These are phyloP conservation scores for Penicillium ucsense DNA, from an alignment of 495 filamentous ascomycete genomes.

Conservation along the genomic window DNA sequence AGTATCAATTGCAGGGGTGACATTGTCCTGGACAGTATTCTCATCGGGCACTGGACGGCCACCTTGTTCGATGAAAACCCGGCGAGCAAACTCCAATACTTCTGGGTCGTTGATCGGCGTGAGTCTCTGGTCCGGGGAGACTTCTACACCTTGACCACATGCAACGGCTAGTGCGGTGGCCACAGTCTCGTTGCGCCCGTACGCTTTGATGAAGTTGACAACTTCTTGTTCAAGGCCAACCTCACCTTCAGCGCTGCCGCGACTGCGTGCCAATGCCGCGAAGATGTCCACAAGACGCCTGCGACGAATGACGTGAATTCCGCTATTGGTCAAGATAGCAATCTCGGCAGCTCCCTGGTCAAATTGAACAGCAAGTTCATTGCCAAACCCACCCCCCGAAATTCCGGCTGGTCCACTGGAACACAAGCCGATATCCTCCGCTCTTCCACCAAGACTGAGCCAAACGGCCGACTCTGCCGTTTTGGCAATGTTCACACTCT, in stretches of 20 bases:
- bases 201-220: constrained; percentile 68
- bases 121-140: constrained; percentile 59
- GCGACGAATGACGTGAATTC: constrained; percentile 74
- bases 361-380: constrained; percentile 90
- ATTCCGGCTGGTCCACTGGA: constrained; percentile 62
- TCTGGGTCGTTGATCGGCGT: constrained; percentile 66
- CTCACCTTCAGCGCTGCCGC: constrained; percentile 64
- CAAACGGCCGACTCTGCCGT: constrained; percentile 64
- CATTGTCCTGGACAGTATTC: constrained; percentile 55
- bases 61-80: constrained; percentile 81
- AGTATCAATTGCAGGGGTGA: constrained; percentile 54
- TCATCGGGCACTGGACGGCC: constrained; percentile 72
- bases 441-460: constrained; percentile 57
- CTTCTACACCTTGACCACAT: constrained; percentile 79
- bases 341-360: constrained; percentile 72
- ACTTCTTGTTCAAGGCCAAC: constrained; percentile 73
- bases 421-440: constrained; percentile 68
- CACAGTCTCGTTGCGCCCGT: constrained; percentile 77
- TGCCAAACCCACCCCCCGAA: constrained; percentile 75
- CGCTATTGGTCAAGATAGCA: constrained; percentile 82
- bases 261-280: constrained; percentile 61
- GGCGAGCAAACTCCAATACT: constrained; percentile 71
- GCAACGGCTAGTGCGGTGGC: constrained; percentile 93
- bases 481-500: constrained; percentile 41
- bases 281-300: constrained; percentile 88